Base-by-base conservation (phyloP, 495 filamentous ascomycete genomes). In the Talaromyces nanjingensis region DNA sequence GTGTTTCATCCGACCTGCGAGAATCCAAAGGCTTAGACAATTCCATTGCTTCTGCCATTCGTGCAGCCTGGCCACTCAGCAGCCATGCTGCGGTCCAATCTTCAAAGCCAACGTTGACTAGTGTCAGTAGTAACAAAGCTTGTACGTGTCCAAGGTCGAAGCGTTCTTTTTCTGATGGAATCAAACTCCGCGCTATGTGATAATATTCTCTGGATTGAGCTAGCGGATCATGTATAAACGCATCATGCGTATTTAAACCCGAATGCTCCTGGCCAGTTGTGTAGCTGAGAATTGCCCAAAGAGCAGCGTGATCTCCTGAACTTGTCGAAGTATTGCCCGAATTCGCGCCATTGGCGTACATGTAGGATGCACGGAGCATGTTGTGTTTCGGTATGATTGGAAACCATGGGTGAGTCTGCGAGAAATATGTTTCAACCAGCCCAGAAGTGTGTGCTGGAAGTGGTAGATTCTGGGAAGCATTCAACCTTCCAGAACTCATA, bases 361-460 rank as follows among this genome's bases (percentile, higher is more conserved):
- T 71, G 70, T 84, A 83, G 16, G 79, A 78, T 12, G 79, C 71
- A 55, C 81, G 81, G 6, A 86, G 74, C 11, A 91, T 75, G 63
- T 85, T 86, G 68, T 89, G 85, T 68, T 89, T 90, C 27, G 89
- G 85, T 34, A 87, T 75, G 45, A 91, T 84, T 4, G 89, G 89
- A 18, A 91, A 80, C 89, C 89, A 92, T 11, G 80, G 81, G 69
- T 90, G 86, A 2, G 89, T 91, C 60, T 85, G 83, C 3, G 88
- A 84, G 68, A 91, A 91, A 68, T 89, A 91, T 6, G 87, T 78
- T 68, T 92, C 87, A 24, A 92, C 74, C 3, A 91, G 73, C 31
- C 83, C 81, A 67, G 87, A 88, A 6, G 86, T 81, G 60, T 88
- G 83, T 22, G 79, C 70, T 12, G 88, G 89, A 2, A 89, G 75